Evolutionary conservation across 768 basidiomycete genomes (phyloP), one percentile per base, ranked within the genome.

Genomic region (Tylopilus plumbeoviolaceoides): DNA sequence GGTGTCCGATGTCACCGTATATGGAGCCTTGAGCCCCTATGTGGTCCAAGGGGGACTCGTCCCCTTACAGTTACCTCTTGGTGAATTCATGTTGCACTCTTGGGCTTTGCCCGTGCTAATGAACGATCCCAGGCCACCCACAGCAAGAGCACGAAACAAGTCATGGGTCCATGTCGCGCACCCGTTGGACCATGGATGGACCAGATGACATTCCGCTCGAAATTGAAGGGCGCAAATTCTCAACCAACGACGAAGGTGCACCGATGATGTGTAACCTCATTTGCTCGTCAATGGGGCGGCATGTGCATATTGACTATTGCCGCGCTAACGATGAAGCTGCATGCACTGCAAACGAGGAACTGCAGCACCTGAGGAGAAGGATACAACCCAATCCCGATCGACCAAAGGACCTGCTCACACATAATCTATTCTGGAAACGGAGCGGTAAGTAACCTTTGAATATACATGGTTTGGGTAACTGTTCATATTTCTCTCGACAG

Each of bases 261-360:
- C 83, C 83, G 0, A 80, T 84, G 79, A 73, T 84, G 71, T 84
- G 84, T 59, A 83, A 74, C 44, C 70, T 83, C 18, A 62, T 81
- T 17, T 85, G 81, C 56, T 71, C 74, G 1, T 67, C 77, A 12
- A 70, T 83, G 66, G 83, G 83, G 0, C 65, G 84, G n/a, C 83
- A 85, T 45, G 68, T 70, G 1, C 83, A 85, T 60, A 66, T 84
- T 33, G 81, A 78, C 55, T 79, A 76, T 50, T 85, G 83, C 56
- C 75, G 81, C 2, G 69, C 76, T 1, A 61, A 69, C 38, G 59
- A 68, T 18, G 64, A 53, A 8, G 62, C 61, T 0, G 49, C 59
- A 5, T 85, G 83, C 59, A 44, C 44, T 8, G 65, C 62, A 2
- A 75, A 71, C 1, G 57, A 68, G 2, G 80, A 81, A 8, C 44